phyloP scores from a whole-genome alignment of 257 asterid species.

The Paraleonurus japonicus region DNA sequence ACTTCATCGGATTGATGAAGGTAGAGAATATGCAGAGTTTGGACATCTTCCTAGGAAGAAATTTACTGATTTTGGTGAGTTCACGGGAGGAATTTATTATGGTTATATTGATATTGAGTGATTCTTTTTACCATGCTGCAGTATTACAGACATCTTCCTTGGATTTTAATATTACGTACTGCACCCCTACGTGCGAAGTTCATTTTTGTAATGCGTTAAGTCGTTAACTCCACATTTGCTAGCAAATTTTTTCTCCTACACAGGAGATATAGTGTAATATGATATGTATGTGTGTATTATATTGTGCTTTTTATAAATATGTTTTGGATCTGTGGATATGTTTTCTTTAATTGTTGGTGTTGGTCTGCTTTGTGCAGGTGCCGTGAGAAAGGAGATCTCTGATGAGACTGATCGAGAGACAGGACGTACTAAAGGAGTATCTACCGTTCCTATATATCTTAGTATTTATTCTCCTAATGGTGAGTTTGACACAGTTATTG shows the following conservation, averaged over 20 bases:
- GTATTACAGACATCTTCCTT: neutral
- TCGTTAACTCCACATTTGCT: neutral
- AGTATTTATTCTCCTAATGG: constrained; percentile 73
- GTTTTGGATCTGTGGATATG: neutral
- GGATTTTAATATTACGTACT: neutral
- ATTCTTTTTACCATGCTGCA: neutral
- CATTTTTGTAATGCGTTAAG: neutral
- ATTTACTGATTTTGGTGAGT: constrained; percentile 73
- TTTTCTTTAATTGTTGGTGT: neutral
- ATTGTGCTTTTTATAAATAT: constrained; percentile 3
- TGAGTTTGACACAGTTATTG: constrained; percentile 24
- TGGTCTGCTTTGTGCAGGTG: constrained; percentile 40
- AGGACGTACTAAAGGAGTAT: constrained; percentile 62
- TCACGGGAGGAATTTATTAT: neutral
- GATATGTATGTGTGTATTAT: neutral
- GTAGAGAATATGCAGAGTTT: constrained; percentile 79
- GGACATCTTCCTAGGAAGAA: constrained; percentile 77
- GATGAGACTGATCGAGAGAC: constrained; percentile 86
- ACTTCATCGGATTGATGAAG: constrained; percentile 73
- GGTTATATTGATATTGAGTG: neutral
- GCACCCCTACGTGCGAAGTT: constrained; percentile 1
- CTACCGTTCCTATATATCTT: constrained; percentile 68
- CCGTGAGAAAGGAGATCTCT: constrained; percentile 66
- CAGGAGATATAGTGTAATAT: neutral
- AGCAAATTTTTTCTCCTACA: neutral